These are phyloP conservation scores for Metschnikowia colocasiae DNA, from an alignment of 805 yeast species.

Conservation along the genomic window DNA sequence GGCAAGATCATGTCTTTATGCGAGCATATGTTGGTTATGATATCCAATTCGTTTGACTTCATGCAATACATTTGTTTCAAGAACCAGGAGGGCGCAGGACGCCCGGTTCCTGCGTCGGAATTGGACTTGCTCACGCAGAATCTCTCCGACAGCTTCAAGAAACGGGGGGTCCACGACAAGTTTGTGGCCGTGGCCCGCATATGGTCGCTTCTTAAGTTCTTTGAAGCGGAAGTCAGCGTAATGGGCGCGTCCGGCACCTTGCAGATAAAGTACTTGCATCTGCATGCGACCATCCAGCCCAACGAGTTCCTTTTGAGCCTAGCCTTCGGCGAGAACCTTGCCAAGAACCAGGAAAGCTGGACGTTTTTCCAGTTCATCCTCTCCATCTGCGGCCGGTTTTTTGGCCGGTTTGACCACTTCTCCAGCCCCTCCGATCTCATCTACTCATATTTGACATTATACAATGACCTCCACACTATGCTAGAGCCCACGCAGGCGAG, in stretches of 20 bases:
- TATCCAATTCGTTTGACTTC: slow-evolving; percentile 7
- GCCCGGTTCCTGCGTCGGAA: background rate
- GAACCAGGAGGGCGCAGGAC: background rate
- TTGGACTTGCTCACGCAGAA: slow-evolving; percentile 1
- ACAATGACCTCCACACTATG: slow-evolving; percentile 10
- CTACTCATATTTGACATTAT: slow-evolving; percentile 12
- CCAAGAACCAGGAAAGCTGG: slow-evolving; percentile 4
- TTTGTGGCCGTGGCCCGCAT: slow-evolving; percentile 16
- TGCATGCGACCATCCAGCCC: slow-evolving; percentile 13
- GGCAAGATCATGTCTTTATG: background rate
- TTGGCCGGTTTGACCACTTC: slow-evolving; percentile 12
- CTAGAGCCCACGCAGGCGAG: slow-evolving; percentile 7
- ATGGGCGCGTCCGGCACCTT: slow-evolving; percentile 8
- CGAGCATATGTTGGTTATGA: slow-evolving; percentile 6
- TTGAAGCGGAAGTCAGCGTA: slow-evolving; percentile 14
- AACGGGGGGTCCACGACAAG: slow-evolving; percentile 4
- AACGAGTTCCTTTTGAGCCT: slow-evolving; percentile 6
- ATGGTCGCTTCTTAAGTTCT: slow-evolving; percentile 13
- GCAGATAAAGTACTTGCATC: slow-evolving; percentile 7
- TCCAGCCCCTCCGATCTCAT: slow-evolving; percentile 11
- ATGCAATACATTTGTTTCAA: slow-evolving; percentile 5
- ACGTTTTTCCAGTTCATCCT: slow-evolving; percentile 6
- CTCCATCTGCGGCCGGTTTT: slow-evolving; percentile 8
- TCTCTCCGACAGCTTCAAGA: background rate
- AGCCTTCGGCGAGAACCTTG: slow-evolving; percentile 4